Base-by-base conservation (phyloP, 306 rosid species). In the Prunus persica region DNA sequence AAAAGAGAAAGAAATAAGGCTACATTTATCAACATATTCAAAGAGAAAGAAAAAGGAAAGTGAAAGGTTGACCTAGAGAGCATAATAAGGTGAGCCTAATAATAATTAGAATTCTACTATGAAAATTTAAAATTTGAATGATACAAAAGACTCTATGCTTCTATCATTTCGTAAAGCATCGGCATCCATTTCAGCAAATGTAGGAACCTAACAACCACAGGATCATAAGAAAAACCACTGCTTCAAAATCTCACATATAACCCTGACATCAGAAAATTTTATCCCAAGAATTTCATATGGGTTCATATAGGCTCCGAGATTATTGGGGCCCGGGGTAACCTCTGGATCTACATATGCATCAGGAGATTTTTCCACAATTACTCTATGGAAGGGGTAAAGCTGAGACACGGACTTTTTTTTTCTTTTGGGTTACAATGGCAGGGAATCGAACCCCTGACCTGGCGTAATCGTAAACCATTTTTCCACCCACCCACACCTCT, bases 231-330 rank as follows among this genome's bases (percentile, higher is more conserved):
- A 58, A 65, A 60, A n/a, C 58, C 14, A 68, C 30, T 38, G 34
- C 49, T 32, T 27, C 54, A 60, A 58, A 78, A 49, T 49, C 67
- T 46, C 49, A 67, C 75, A 49, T 61, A 30, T 5, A 46, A 14
- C 28, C 4, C 3, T 4, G 6, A 54, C 56, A 60, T 28, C 9
- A 64, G 27, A 51, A 18, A 25, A 27, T 6, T 25, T 15, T 43
- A 58, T 43, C 67, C 19, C 16, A 24, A 3, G 8, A 61, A 69
- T 11, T 55, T 20, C 75, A 54, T 56, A 55, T 54, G 51, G 32
- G 27, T 56, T 56, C 65, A 3, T 72, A 72, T 56, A 12, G 65
- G 19, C 46, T 50, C 61, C 74, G 9, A 69, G n/a, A 52, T 71
- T 32, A 19, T 63, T 30, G 16, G 50, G 25, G 62, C 25, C 18